Conservation (phyloP, 768 basidiomycete genomes). For the Chalciporus chontae region DNA sequence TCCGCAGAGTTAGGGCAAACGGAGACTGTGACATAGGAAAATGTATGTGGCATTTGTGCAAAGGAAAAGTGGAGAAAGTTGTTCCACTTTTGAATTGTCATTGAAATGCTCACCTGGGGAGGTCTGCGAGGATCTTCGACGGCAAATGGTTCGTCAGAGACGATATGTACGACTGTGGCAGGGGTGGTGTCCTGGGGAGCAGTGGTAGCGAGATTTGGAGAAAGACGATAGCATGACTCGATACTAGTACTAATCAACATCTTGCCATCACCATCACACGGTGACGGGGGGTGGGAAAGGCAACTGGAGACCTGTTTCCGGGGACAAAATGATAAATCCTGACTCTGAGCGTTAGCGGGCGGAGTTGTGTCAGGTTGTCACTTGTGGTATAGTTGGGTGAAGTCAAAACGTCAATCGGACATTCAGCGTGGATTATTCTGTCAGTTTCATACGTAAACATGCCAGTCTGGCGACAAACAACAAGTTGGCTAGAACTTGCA, state of each 20-base stretch:
- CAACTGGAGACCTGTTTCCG: neutral
- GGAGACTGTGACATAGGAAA: neutral
- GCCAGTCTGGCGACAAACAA: no score
- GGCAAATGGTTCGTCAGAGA: neutral
- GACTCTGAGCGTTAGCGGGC: neutral
- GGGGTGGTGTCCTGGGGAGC: neutral
- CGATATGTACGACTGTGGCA: neutral
- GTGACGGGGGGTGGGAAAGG: neutral
- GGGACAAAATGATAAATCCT: neutral
- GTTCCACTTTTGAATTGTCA: neutral
- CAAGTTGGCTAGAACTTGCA: neutral
- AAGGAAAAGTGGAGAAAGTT: neutral
- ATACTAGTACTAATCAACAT: neutral
- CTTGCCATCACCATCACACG: neutral
- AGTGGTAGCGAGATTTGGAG: neutral
- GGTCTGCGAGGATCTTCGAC: neutral
- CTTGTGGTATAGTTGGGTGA: neutral
- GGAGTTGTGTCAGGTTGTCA: neutral
- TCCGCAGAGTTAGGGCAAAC: neutral
- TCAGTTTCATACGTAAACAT: neutral
- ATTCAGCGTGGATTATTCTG: neutral
- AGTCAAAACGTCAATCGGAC: neutral
- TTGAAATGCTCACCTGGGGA: constrained; percentile 1
- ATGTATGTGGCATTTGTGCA: neutral
- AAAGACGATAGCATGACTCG: neutral